A percentile compares a stretch with the other conserved stretches of the same genome.
Conservation (phyloP, 2,329 filamentous ascomycete genomes). For the Didymella lethalis region DNA sequence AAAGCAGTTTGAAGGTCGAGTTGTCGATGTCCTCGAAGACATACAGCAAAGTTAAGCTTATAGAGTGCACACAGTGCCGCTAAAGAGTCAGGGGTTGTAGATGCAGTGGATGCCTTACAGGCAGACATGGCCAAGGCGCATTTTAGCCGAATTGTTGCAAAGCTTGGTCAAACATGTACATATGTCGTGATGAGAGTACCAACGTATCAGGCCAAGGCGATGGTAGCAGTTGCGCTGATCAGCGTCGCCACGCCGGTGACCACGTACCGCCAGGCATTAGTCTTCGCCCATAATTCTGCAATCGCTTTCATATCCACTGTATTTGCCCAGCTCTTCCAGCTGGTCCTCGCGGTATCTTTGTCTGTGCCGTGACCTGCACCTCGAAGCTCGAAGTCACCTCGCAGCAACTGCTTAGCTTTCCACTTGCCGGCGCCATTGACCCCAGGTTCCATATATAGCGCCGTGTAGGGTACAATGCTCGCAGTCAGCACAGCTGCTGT, state of each 20-base stretch:
- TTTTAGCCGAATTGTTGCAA: neutral
- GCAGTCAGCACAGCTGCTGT: constrained; percentile 35
- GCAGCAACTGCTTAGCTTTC: constrained; percentile 48
- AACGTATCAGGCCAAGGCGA: neutral
- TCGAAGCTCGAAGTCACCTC: constrained; percentile 32
- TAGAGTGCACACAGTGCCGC: no score
- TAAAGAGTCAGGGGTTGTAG: neutral
- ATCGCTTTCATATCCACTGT: constrained; percentile 32
- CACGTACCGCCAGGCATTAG: constrained; percentile 31
- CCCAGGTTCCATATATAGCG: constrained; percentile 51
- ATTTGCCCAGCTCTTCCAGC: constrained; percentile 30
- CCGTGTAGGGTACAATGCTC: constrained; percentile 49
- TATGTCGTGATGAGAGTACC: neutral
- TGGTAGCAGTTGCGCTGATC: constrained; percentile 28
- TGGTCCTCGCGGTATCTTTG: constrained; percentile 26
- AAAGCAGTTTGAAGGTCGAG: neutral
- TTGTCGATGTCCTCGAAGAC: neutral
- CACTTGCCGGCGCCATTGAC: constrained; percentile 52
- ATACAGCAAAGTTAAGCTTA: neutral
- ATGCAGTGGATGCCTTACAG: constrained; percentile 1
- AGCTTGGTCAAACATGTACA: neutral
- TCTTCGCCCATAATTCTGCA: constrained; percentile 27
- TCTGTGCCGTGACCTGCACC: constrained; percentile 22
- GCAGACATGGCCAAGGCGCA: constrained; percentile 1
- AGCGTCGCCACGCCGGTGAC: constrained; percentile 27